A percentile compares a stretch with the other conserved stretches of the same genome.
Conservation (phyloP, 176 grass and related monocot genomes). For the Raddia distichophylla region DNA sequence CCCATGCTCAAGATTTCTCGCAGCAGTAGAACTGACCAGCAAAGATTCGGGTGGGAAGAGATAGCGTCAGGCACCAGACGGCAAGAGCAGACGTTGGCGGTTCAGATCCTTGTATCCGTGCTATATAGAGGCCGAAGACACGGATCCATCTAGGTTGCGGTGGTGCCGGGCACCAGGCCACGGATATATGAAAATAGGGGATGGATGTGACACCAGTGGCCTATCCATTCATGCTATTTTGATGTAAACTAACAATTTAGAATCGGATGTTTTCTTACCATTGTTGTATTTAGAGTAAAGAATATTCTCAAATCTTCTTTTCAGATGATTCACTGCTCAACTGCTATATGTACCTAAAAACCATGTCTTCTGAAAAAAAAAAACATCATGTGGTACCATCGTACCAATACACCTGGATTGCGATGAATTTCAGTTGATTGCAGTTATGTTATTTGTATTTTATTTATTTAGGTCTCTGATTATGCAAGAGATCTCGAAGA, state of each 20-base stretch:
- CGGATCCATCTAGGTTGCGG: too few species aligned
- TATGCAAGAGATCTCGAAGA: slow-evolving; percentile 99
- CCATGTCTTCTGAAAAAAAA: neutral
- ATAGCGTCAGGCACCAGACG: too few species aligned
- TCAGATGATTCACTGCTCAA: neutral
- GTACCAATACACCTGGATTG: neutral
- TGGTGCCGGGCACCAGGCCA: too few species aligned
- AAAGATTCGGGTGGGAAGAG: too few species aligned
- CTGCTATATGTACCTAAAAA: neutral
- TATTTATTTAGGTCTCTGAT: slow-evolving; percentile 82
- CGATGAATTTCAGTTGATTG: neutral
- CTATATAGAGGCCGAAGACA: too few species aligned
- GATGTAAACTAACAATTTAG: neutral
- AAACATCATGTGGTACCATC: neutral
- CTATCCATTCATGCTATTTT: neutral
- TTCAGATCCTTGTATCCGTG: too few species aligned
- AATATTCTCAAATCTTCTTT: neutral
- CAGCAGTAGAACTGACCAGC: too few species aligned
- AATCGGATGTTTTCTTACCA: slow-evolving; percentile 1
- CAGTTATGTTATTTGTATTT: slow-evolving; percentile 39
- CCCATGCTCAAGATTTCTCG: too few species aligned
- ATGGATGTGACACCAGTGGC: too few species aligned
- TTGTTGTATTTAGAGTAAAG: neutral
- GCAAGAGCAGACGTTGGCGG: too few species aligned
- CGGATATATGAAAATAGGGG: too few species aligned